A percentile compares a stretch with the other conserved stretches of the same genome.
phyloP scores from a whole-genome alignment of 163 green algal species.

The Chlorella variabilis region DNA sequence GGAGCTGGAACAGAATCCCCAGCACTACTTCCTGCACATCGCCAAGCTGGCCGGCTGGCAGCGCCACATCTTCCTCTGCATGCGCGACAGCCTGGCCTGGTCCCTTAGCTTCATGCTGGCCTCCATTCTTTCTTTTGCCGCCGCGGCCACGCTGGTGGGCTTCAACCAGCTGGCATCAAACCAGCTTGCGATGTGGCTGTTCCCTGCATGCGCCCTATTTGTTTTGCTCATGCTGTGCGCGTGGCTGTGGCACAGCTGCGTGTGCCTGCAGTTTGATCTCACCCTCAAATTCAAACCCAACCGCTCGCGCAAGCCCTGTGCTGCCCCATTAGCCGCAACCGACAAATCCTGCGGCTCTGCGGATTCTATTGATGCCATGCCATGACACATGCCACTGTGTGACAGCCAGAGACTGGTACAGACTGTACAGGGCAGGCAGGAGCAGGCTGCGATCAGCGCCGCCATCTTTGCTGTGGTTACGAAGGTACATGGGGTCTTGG shows the following conservation, averaged over 20 bases:
- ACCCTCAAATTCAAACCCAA: too few species aligned
- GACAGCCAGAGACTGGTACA: too few species aligned
- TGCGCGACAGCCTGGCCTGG: background rate
- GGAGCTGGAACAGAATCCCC: background rate
- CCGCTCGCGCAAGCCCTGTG: too few species aligned
- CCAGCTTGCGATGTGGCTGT: slow-evolving; percentile 8
- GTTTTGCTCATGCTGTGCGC: background rate
- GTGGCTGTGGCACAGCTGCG: background rate
- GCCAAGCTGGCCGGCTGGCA: background rate
- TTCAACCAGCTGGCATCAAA: slow-evolving; percentile 14
- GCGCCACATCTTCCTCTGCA: background rate
- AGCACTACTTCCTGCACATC: background rate
- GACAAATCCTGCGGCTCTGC: too few species aligned
- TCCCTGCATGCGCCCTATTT: background rate
- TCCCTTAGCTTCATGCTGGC: background rate
- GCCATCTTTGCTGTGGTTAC: too few species aligned
- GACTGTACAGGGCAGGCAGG: too few species aligned
- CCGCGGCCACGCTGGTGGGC: background rate
- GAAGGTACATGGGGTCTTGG: too few species aligned
- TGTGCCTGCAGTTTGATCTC: background rate
- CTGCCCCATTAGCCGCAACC: too few species aligned
- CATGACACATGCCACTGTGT: too few species aligned
- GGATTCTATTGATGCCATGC: too few species aligned
- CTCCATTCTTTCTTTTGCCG: background rate
- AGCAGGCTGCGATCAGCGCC: too few species aligned